Evolutionary conservation across 495 filamentous ascomycete species (phyloP).

Genomic region (Aspergillus affinis): DNA sequence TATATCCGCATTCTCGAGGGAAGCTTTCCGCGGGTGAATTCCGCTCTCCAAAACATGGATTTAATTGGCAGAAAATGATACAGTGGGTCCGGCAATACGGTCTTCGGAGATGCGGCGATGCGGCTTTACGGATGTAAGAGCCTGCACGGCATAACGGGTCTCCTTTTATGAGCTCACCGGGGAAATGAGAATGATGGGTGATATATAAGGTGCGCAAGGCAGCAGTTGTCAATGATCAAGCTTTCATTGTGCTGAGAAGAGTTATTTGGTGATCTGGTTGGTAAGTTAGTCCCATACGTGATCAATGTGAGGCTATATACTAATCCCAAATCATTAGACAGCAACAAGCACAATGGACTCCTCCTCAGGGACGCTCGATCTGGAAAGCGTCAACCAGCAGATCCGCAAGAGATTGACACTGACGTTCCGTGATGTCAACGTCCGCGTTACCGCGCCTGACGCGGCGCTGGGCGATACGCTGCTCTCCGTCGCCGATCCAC

Average conservation of each 20-base stretch:
- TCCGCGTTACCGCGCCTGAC: conserved; percentile 41
- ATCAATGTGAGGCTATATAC: neutral
- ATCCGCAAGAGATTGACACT: conserved; percentile 38
- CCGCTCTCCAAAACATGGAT: neutral
- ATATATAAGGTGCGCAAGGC: too few species aligned
- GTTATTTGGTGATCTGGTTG: neutral
- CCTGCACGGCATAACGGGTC: neutral
- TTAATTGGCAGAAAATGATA: neutral
- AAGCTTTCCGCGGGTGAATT: neutral
- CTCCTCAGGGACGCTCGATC: conserved; percentile 36
- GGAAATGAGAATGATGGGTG: neutral
- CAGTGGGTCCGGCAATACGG: neutral
- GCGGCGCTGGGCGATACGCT: conserved; percentile 40
- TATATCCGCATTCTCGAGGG: too few species aligned
- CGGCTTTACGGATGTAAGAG: neutral
- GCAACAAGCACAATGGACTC: conserved; percentile 4
- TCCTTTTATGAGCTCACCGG: neutral
- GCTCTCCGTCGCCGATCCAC: conserved; percentile 35
- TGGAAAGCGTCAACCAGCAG: conserved; percentile 24
- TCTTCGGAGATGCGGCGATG: neutral
- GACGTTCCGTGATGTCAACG: conserved; percentile 38
- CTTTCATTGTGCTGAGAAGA: too few species aligned
- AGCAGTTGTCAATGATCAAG: too few species aligned
- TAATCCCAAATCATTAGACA: neutral
- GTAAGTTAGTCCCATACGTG: neutral